phyloP scores from a whole-genome alignment of 306 rosid species.

The Rubus parviflorus region DNA sequence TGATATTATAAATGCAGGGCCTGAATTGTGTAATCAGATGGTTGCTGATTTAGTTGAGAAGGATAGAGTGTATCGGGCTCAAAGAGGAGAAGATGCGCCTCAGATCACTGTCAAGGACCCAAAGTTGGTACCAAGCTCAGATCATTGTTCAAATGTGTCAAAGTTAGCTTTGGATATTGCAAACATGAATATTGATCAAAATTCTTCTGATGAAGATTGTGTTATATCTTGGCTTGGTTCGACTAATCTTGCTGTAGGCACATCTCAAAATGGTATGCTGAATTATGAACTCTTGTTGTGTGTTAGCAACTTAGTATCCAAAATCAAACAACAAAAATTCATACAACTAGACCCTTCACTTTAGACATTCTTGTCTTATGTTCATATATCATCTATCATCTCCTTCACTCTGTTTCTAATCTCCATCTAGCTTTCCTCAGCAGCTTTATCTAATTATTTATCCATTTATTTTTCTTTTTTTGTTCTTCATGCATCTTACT shows the following conservation, averaged over 20 bases:
- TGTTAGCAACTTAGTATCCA: background rate
- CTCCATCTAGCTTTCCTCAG: background rate
- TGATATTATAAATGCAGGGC: constrained; percentile 72
- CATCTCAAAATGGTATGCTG: constrained; percentile 59
- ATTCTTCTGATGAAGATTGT: constrained; percentile 28
- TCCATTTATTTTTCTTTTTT: constrained; percentile 6
- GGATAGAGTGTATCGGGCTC: constrained; percentile 63
- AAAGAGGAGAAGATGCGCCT: constrained; percentile 68
- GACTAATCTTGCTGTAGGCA: constrained; percentile 68
- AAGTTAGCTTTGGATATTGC: constrained; percentile 27
- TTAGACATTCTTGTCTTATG: background rate
- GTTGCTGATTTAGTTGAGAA: constrained; percentile 79
- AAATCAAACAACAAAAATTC: background rate
- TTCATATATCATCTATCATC: background rate
- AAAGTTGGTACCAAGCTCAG: constrained; percentile 30
- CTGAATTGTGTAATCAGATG: constrained; percentile 73
- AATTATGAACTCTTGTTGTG: background rate
- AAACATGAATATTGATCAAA: constrained; percentile 27
- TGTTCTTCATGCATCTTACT: constrained; percentile 24
- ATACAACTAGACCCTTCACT: background rate
- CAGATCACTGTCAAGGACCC: constrained; percentile 57
- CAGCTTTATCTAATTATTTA: background rate
- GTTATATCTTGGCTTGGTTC: constrained; percentile 66
- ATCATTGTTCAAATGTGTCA: constrained; percentile 37
- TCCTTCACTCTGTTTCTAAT: background rate